Evolutionary conservation across 805 yeast species (phyloP), one percentile per base, ranked within the genome.

Genomic region (Ogataea parapolymorpha): DNA sequence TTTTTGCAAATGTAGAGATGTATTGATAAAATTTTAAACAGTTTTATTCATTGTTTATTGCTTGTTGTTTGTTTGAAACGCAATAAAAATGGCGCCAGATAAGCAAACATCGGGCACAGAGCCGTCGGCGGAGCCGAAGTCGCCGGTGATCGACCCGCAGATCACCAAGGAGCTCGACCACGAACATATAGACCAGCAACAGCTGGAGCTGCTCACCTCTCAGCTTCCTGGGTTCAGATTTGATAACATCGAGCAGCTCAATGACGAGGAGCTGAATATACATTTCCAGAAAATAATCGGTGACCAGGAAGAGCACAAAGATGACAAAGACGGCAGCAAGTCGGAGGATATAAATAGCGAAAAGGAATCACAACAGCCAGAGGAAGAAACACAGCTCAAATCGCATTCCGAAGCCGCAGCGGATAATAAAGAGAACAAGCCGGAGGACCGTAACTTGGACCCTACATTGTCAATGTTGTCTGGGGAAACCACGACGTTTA

Each of bases 181-280:
- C 16, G 45, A 41, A 6, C 27, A 28, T 15, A 35, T 31, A 13
- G 44, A 39, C 16, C 39, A 39, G 31, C 38, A 35, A 13, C 39
- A 41, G 25, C 33, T 57, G 38, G 61, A 54, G 23, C 53, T 54
- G 30, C 32, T 55, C 18, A 50, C 58, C 8, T 38, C 58, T 8
- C 57, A 52, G 18, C 34, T 58, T 25, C 58, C 55, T 9, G 46
- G 53, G 11, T 47, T 57, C 30, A 45, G 55, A 32, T 45, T 59
- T 27, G 61, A 54, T 8, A 48, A 43, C 18, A 50, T 58, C n/a
- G 53, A 44, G 12, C 45, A 50, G 29, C 35, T 49, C 37, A 50
- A 56, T 17, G 62, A 56, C 35, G 62, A 59, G 15, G 65, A 60
- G 33, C 50, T 59, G 34, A 56, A 51, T 40, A 35, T 49, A 6